phyloP scores from a whole-genome alignment of 805 yeast species.

The Teunomyces lycoperdinae region DNA sequence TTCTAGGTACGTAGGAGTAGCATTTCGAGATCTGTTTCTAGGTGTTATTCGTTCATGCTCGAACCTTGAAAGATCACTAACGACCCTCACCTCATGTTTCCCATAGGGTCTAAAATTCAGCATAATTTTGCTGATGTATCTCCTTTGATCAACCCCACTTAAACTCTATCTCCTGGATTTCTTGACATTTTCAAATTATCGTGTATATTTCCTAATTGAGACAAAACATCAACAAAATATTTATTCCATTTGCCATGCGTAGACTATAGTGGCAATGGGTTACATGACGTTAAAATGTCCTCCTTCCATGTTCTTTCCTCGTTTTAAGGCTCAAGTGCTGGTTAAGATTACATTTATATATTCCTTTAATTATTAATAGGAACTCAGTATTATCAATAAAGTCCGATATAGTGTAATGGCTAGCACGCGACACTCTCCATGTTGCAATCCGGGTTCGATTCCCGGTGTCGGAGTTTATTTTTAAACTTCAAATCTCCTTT shows the following conservation, averaged over 20 bases:
- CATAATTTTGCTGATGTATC: not conserved
- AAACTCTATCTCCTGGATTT: not conserved
- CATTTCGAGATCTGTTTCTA: slow-evolving; percentile 27
- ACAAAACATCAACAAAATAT: not conserved
- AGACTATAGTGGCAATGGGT: too few species aligned
- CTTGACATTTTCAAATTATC: not conserved
- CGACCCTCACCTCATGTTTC: slow-evolving; percentile 19
- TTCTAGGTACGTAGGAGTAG: slow-evolving; percentile 24
- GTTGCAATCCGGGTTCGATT: slow-evolving; percentile 23
- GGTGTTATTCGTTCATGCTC: slow-evolving; percentile 25
- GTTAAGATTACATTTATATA: too few species aligned
- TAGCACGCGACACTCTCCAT: slow-evolving; percentile 25
- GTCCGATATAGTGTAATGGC: slow-evolving; percentile 30
- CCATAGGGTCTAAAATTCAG: slow-evolving; percentile 7
- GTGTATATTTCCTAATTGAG: slow-evolving; percentile 4
- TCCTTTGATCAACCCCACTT: not conserved
- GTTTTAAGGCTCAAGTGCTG: too few species aligned
- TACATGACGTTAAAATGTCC: too few species aligned
- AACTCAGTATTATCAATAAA: not conserved
- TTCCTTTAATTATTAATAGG: too few species aligned
- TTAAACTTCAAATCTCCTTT: not conserved
- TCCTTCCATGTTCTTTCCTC: too few species aligned
- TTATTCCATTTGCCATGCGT: not conserved
- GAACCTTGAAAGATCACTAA: slow-evolving; percentile 33
- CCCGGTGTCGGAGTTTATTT: slow-evolving; percentile 14